A percentile compares a stretch with the other conserved stretches of the same genome.
Conservation (phyloP, 2,329 filamentous ascomycete species). For the Hyphodiscus sp. region DNA sequence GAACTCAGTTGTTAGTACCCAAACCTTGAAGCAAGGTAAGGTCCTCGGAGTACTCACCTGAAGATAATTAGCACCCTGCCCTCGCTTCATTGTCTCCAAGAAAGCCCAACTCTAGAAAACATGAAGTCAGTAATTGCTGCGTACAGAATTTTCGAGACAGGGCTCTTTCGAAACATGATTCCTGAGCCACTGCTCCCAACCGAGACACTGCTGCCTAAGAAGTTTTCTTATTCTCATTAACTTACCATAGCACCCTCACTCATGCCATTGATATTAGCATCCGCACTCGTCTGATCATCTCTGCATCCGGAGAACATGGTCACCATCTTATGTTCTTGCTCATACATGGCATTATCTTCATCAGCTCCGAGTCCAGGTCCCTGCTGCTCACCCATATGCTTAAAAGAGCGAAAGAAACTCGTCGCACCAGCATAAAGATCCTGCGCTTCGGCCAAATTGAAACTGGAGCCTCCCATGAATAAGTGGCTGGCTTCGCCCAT, state of each 20-base stretch:
- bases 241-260: slow-evolving; percentile 33
- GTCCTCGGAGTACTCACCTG: slow-evolving; percentile 23
- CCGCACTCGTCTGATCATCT: slow-evolving; percentile 36
- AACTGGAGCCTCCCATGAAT: slow-evolving; percentile 42
- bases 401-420: slow-evolving; percentile 46
- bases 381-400: slow-evolving; percentile 36
- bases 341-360: slow-evolving; percentile 35
- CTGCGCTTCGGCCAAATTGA: slow-evolving; percentile 42
- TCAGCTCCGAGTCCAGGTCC: slow-evolving; percentile 39
- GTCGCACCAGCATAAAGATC: slow-evolving; percentile 47
- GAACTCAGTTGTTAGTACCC: background rate
- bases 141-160: too few species aligned
- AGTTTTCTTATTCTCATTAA: too few species aligned
- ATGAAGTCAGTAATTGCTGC: too few species aligned
- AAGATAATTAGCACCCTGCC: slow-evolving; percentile 29
- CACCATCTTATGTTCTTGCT: slow-evolving; percentile 33
- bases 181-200: too few species aligned
- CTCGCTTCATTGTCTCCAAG: slow-evolving; percentile 30
- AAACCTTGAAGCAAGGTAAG: background rate
- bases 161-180: too few species aligned
- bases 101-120: slow-evolving; percentile 27
- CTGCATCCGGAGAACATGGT: slow-evolving; percentile 37
- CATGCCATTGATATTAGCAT: slow-evolving; percentile 32
- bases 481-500: slow-evolving; percentile 43
- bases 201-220: too few species aligned